Evolutionary conservation across 2,329 filamentous ascomycete genomes (phyloP).

Genomic region (Cercospora berteroae): DNA sequence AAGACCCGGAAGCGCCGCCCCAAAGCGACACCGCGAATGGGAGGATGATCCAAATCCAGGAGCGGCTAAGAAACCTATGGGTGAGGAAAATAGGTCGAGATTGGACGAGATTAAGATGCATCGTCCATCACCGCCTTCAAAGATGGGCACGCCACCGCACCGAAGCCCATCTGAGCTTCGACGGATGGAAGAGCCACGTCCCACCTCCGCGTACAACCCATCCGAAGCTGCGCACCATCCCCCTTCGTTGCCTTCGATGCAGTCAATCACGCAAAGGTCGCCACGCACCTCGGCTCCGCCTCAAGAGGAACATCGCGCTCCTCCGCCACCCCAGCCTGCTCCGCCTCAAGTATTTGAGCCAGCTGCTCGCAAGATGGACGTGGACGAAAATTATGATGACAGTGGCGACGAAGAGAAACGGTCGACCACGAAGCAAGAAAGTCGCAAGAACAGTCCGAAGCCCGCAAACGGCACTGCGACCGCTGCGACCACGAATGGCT

Average conservation of each 20-base stretch:
- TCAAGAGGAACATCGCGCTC: slow-evolving; percentile 44
- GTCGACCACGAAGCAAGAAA: slow-evolving; percentile 44
- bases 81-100: slow-evolving; percentile 81
- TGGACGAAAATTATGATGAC: slow-evolving; percentile 97
- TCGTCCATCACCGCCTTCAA: slow-evolving; percentile 54
- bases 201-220: slow-evolving; percentile 72
- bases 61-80: slow-evolving; percentile 77
- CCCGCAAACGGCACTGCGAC: slow-evolving; percentile 25
- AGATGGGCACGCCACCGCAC: slow-evolving; percentile 62
- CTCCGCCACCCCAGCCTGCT: slow-evolving; percentile 29
- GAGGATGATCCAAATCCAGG: slow-evolving; percentile 64
- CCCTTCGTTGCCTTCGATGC: slow-evolving; percentile 58
- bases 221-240: slow-evolving; percentile 90
- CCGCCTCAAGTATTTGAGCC: slow-evolving; percentile 65
- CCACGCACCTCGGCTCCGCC: slow-evolving; percentile 52
- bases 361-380: slow-evolving; percentile 90
- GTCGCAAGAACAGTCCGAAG: slow-evolving; percentile 46
- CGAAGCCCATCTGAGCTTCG: slow-evolving; percentile 72
- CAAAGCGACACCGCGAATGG: slow-evolving; percentile 90
- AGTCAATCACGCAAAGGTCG: slow-evolving; percentile 48
- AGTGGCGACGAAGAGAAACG: slow-evolving; percentile 79
- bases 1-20: slow-evolving; percentile 71
- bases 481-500: slow-evolving; percentile 14
- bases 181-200: slow-evolving; percentile 63
- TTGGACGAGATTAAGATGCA: slow-evolving; percentile 81